Evolutionary conservation across 257 asterid genomes (phyloP), one percentile per base, ranked within the genome.

Genomic region (Scutellaria baicalensis): DNA sequence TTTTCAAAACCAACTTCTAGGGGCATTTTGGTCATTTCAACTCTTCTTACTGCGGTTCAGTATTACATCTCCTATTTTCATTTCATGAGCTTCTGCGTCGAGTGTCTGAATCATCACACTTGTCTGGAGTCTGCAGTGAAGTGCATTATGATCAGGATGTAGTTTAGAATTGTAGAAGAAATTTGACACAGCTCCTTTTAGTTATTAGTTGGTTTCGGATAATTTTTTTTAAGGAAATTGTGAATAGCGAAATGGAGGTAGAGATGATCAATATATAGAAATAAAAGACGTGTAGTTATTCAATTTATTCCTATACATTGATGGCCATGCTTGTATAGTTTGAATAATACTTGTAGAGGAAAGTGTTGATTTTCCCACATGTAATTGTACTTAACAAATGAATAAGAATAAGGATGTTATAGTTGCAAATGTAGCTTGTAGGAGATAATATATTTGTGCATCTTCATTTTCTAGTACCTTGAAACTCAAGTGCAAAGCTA

Each of bases 1-100:
- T 67, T 74, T 74, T 55, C 69, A 9, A 4, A 21, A 52, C 42
- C 64, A 66, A 52, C 18, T 72, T 68, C 71, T 39, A 16, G 6
- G 50, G 50, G 50, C 17, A 44, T 44, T 44, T 44, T 44, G 50
- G 50, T 12, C 50, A 12, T 10, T 44, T 44, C 6, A 27, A 27
- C 2, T 27, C 33, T 27, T 27, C 3, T 27, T 3, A 3, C 33
- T 2, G 4, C 33, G 4, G 33, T 27, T 27, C 33, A 27, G 33
- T 27, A 27, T 27, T 27, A 5, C 33, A 27, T 27, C 5, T 44
- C 50, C 1, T 44, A 11, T 44, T 11, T 11, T 10, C 16, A 44
- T 44, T 44, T 44, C 16, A 44, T 11, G 1, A 11, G 1, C 6
- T 2, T n/a, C n/a, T 13, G 4, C 5, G 6, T 44, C 0, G 16